A percentile compares a stretch with the other conserved stretches of the same genome.
Conservation (phyloP, 306 rosid species). For the Sesbania bispinosa region DNA sequence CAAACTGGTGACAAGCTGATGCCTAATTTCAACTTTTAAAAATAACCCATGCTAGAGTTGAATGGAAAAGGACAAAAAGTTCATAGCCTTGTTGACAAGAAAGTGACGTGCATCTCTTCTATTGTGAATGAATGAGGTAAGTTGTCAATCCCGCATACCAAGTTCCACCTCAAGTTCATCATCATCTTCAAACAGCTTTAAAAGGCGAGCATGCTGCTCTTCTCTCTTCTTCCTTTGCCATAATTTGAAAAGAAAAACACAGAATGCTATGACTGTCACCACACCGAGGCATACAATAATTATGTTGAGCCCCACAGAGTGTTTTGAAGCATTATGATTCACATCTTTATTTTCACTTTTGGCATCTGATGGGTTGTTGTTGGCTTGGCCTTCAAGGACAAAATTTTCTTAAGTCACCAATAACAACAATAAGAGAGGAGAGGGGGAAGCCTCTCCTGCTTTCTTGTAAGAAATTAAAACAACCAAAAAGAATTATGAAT, state of each 20-base stretch:
- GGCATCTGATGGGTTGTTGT: conserved; percentile 37
- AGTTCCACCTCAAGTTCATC: conserved; percentile 93
- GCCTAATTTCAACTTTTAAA: conserved; percentile 20
- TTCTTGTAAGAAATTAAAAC: not conserved
- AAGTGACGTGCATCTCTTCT: conserved; percentile 20
- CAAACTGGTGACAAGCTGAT: conserved; percentile 5
- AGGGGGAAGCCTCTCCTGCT: not conserved
- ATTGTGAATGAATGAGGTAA: conserved; percentile 9
- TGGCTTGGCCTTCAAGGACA: conserved; percentile 39
- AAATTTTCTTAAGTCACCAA: conserved; percentile 17
- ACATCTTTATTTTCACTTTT: conserved; percentile 36
- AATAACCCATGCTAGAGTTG: conserved; percentile 20
- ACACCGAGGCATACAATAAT: conserved; percentile 44
- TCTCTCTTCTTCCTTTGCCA: conserved; percentile 91
- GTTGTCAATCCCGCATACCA: conserved; percentile 71
- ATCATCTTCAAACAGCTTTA: conserved; percentile 87
- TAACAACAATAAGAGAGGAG: not conserved
- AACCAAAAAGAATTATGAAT: not conserved
- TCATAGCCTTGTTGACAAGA: not conserved
- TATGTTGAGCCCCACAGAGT: conserved; percentile 49
- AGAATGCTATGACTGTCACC: conserved; percentile 43
- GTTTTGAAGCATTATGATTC: conserved; percentile 29
- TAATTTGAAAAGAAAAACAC: conserved; percentile 52
- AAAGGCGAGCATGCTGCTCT: conserved; percentile 80
- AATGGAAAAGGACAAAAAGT: conserved; percentile 17